Evolutionary conservation across 1,284 basidiomycete genomes (phyloP).

Genomic region (Inonotus obliquus): DNA sequence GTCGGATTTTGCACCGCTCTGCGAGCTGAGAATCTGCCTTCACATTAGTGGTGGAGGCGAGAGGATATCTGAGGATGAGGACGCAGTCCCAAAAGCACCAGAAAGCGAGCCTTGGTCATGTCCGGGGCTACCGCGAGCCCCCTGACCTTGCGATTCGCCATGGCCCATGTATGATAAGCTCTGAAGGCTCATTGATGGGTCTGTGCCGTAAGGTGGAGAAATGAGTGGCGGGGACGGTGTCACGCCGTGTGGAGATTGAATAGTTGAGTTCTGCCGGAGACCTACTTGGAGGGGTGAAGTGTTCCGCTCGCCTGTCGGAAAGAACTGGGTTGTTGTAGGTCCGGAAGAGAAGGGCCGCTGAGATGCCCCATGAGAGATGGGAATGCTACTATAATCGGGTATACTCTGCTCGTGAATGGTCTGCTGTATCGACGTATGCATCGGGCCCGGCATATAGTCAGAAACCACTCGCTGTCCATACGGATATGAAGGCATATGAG

Average conservation of each 20-base stretch:
- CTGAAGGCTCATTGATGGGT: slow-evolving; percentile 8
- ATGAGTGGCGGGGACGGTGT: slow-evolving; percentile 17
- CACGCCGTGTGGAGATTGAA: slow-evolving; percentile 9
- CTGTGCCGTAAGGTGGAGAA: slow-evolving; percentile 12
- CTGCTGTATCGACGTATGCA: slow-evolving; percentile 12
- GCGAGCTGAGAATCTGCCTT: background rate
- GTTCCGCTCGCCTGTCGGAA: slow-evolving; percentile 5
- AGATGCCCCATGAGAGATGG: slow-evolving; percentile 13
- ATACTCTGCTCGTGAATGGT: slow-evolving; percentile 11
- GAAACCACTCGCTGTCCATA: slow-evolving; percentile 6
- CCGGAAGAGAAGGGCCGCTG: slow-evolving; percentile 16
- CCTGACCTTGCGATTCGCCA: slow-evolving; percentile 8
- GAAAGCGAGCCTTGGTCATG: slow-evolving; percentile 3
- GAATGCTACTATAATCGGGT: slow-evolving; percentile 15
- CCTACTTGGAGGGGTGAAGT: slow-evolving; percentile 3
- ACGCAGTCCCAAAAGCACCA: slow-evolving; percentile 6
- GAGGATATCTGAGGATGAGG: slow-evolving; percentile 1
- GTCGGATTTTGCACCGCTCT: background rate
- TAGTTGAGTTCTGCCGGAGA: background rate
- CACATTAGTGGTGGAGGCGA: slow-evolving; percentile 5
- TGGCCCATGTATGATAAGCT: slow-evolving; percentile 4
- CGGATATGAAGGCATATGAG: slow-evolving; percentile 8
- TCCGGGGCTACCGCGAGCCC: slow-evolving; percentile 4
- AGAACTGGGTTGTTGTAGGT: slow-evolving; percentile 7
- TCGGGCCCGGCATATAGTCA: slow-evolving; percentile 8